Evolutionary conservation across 2,329 filamentous ascomycete species (phyloP).

Genomic region (Aspergillus sp.): DNA sequence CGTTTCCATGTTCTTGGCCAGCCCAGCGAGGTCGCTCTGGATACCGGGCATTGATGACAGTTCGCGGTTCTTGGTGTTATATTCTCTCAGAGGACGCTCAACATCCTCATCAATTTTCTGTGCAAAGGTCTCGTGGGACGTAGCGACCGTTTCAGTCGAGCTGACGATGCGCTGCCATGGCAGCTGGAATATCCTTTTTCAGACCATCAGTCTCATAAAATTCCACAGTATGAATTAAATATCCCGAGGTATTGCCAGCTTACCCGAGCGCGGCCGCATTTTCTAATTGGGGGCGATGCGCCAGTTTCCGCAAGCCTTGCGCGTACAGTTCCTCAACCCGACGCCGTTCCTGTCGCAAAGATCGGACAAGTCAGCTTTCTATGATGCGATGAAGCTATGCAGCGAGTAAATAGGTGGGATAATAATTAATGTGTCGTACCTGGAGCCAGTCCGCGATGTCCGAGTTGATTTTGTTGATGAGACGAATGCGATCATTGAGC

Average conservation of each 20-base stretch:
- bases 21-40: slow-evolving; percentile 69
- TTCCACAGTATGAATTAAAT: not conserved
- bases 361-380: slow-evolving; percentile 8
- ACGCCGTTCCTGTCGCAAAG: slow-evolving; percentile 69
- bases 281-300: slow-evolving; percentile 69
- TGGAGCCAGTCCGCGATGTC: slow-evolving; percentile 97
- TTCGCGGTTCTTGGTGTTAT: slow-evolving; percentile 65
- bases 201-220: slow-evolving; percentile 10
- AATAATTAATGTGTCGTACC: slow-evolving; percentile 50
- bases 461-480: slow-evolving; percentile 78
- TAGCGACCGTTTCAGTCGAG: slow-evolving; percentile 73
- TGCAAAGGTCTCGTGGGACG: slow-evolving; percentile 76
- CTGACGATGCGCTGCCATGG: slow-evolving; percentile 86
- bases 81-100: slow-evolving; percentile 75
- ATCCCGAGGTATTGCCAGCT: slow-evolving; percentile 23
- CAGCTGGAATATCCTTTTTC: slow-evolving; percentile 72
- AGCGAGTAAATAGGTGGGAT: too few species aligned
- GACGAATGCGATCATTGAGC: slow-evolving; percentile 80
- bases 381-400: too few species aligned
- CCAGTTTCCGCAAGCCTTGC: slow-evolving; percentile 72
- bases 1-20: slow-evolving; percentile 80
- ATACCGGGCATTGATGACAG: slow-evolving; percentile 77
- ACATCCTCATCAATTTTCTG: slow-evolving; percentile 83
- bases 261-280: slow-evolving; percentile 82
- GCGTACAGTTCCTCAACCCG: slow-evolving; percentile 89